phyloP scores from a whole-genome alignment of 768 basidiomycete species.

The Suillus decipiens region DNA sequence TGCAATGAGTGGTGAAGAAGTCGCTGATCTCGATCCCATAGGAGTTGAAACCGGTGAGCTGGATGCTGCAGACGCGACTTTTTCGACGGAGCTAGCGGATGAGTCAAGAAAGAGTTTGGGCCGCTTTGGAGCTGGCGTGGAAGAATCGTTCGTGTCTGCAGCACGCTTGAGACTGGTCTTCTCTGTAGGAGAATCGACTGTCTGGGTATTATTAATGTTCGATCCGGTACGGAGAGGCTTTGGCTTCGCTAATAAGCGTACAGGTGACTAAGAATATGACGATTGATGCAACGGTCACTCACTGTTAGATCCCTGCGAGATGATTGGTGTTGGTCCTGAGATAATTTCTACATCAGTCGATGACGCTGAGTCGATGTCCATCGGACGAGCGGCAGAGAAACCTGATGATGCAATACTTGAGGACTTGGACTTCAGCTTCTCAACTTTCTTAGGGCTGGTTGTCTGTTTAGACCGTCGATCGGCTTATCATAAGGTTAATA shows the following conservation, averaged over 20 bases:
- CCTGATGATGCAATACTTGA: background rate
- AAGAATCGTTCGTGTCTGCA: background rate
- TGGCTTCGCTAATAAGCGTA: background rate
- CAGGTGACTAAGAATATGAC: background rate
- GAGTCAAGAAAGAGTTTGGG: background rate
- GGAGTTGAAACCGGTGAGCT: background rate
- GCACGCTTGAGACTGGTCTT: conserved; percentile 3
- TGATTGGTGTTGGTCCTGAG: background rate
- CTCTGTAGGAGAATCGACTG: background rate
- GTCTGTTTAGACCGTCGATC: conserved; percentile 2
- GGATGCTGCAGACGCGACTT: background rate
- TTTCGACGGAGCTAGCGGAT: background rate
- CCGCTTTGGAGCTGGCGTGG: background rate
- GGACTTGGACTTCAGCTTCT: conserved; percentile 5
- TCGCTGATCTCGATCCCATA: background rate
- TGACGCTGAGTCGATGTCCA: conserved; percentile 5
- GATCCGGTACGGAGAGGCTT: background rate
- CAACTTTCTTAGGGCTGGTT: background rate
- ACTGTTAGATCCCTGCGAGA: background rate
- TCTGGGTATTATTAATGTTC: background rate
- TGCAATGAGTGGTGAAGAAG: background rate
- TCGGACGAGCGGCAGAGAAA: background rate
- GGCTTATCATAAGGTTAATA: background rate
- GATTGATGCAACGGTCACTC: background rate
- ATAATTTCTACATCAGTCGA: conserved; percentile 7